Evolutionary conservation across 1,139 yeast species (phyloP), one percentile per base, ranked within the genome.

Genomic region (Candida neerlandica): DNA sequence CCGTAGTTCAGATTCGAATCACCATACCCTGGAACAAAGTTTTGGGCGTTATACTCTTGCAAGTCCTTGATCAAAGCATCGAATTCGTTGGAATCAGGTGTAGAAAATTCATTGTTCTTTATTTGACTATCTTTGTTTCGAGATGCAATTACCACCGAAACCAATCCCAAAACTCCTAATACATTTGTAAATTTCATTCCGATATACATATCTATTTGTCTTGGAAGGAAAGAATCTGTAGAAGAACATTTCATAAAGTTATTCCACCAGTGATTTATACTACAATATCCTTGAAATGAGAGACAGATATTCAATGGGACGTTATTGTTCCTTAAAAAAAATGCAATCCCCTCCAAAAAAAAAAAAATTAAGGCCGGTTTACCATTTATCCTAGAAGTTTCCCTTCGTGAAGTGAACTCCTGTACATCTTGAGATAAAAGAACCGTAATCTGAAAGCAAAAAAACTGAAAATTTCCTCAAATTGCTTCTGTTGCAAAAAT

Each of bases 31-130:
- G 37, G 37, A 4, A 41, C 35, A 41, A 30, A 33, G 30, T 41
- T 30, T 14, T 41, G 16, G 5, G 47, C 41, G 32, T 52, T 54
- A 47, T 44, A 54, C 35, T 43, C 43, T 26, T 49, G 43, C 38
- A 55, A 54, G 5, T 51, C 47, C 15, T 48, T 27, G 4, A 53
- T 49, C 34, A 55, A 48, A 10, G 51, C 41, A 21, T 53, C 41
- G 16, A 54, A 41, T 12, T 50, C 18, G 6, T 35, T 11, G 6
- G 12, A 11, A 11, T 35, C 26, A 11, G 26, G 11, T 10, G 10
- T 18, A 4, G 40, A 35, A 10, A 35, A 12, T 7, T 18, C 40
- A 12, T 9, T 19, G 19, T 26, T 35, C 15, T 23, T 43, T 27
- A 12, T 37, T 21, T 44, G 32, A 5, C 39, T 30, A 5, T 33